Evolutionary conservation across 2,329 filamentous ascomycete genomes (phyloP).

Genomic region (Stagonosporopsis chrysanthemi): DNA sequence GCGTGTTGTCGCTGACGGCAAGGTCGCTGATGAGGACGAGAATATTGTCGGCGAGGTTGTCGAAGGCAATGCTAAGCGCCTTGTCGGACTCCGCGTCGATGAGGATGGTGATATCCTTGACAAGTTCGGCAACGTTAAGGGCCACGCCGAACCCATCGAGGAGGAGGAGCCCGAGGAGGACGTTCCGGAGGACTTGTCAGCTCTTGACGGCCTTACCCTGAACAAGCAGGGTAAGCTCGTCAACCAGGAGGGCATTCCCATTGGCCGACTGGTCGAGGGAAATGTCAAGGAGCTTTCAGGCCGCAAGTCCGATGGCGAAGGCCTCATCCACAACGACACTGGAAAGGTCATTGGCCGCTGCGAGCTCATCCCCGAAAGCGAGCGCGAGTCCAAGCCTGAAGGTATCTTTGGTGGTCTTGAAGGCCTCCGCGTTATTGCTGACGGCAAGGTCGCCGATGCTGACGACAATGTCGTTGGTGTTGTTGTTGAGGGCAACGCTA

Average conservation of each 20-base stretch:
- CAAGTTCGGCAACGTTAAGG: slow-evolving; percentile 68
- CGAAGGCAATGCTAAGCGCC: slow-evolving; percentile 66
- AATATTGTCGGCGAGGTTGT: slow-evolving; percentile 62
- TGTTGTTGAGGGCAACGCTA: slow-evolving; percentile 65
- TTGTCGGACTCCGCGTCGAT: slow-evolving; percentile 66
- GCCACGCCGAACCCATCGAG: slow-evolving; percentile 64
- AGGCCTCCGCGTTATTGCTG: slow-evolving; percentile 57
- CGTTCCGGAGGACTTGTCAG: slow-evolving; percentile 54
- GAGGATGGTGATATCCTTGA: slow-evolving; percentile 70
- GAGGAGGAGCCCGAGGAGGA: slow-evolving; percentile 54
- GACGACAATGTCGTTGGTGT: slow-evolving; percentile 60
- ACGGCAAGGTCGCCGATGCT: slow-evolving; percentile 59
- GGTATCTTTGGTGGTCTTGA: slow-evolving; percentile 60
- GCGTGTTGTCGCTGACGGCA: slow-evolving; percentile 57
- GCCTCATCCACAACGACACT: slow-evolving; percentile 74
- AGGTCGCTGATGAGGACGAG: slow-evolving; percentile 59
- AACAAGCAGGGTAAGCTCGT: slow-evolving; percentile 62
- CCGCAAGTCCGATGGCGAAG: slow-evolving; percentile 74
- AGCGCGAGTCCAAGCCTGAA: slow-evolving; percentile 62
- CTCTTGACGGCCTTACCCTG: slow-evolving; percentile 55
- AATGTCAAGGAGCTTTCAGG: slow-evolving; percentile 69
- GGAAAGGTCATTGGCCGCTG: slow-evolving; percentile 73
- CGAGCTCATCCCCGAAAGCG: slow-evolving; percentile 72
- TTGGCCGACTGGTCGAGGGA: slow-evolving; percentile 72
- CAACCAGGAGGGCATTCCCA: slow-evolving; percentile 57